Base-by-base conservation (phyloP, 345 rosid species). In the Hevea brasiliensis region DNA sequence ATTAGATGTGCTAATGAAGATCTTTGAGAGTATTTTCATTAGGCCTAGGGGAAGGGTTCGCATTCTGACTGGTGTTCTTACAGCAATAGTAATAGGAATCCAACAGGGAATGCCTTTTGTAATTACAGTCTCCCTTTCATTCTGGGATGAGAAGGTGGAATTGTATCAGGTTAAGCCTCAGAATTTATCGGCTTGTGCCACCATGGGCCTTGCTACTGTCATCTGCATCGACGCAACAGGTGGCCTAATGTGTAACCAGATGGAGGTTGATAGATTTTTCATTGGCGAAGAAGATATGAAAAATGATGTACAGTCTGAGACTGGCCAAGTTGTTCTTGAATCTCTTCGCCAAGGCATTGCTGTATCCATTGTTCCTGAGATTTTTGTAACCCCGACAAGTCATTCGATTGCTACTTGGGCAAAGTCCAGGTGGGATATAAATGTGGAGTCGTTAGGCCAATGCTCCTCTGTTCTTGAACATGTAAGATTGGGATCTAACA, bases 151-250 rank as follows among this genome's bases (percentile, higher is more conserved):
- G 58, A 71, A 60, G 45, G 26, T 71, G 44, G n/a, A 45, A 21
- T 60, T 23, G 0, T 18, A 7, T 6, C 29, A 67, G 67, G 67
- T 59, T 4, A 57, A 40, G 35, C 58, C 63, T 71, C 81, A 74
- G 65, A 77, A 74, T 70, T 67, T 74, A 29, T 74, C 79, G 14
- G 84, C 79, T 23, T 66, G 81, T 61, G 61, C 70, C 15, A 61
- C 71, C n/a, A 77, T 74, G 81, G 76, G 84, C 17, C 70, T 71
- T 51, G 76, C 60, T 54, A 63, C 78, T 10, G 74, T 67, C 58
- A 48, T 77, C 50, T 81, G 81, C 45, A 62, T 71, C 1, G 50
- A 77, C 17, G 70, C 65, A 47, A 29, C 53, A 17, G 51, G 70
- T 4, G 61, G 53, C 0, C 4, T 35, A n/a, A 21, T 15, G 12